A percentile compares a stretch with the other conserved stretches of the same genome.
Conservation (phyloP, 179 eudicot genomes). For the Spinacia oleracea region DNA sequence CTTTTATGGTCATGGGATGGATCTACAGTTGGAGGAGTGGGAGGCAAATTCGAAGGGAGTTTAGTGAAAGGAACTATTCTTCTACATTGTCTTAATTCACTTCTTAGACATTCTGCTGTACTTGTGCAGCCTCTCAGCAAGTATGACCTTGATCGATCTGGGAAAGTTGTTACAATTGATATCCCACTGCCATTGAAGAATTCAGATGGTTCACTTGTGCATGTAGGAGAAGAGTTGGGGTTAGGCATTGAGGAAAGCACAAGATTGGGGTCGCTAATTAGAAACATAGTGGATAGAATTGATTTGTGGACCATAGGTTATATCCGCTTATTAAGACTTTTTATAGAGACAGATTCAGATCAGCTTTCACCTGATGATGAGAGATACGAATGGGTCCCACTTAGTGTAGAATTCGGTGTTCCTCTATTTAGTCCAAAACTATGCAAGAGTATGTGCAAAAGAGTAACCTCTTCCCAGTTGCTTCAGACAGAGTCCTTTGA, state of each 20-base stretch:
- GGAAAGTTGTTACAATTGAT: slow-evolving; percentile 66
- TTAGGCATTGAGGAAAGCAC: slow-evolving; percentile 50
- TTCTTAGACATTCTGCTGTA: slow-evolving; percentile 83
- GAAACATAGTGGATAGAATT: slow-evolving; percentile 57
- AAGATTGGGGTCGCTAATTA: slow-evolving; percentile 56
- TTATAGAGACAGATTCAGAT: slow-evolving; percentile 57
- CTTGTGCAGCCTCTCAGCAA: slow-evolving; percentile 89
- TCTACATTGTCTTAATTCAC: slow-evolving; percentile 90
- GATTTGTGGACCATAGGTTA: slow-evolving; percentile 88
- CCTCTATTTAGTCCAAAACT: slow-evolving; percentile 90
- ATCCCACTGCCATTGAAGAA: slow-evolving; percentile 91
- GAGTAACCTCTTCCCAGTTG: slow-evolving; percentile 75
- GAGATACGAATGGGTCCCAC: slow-evolving; percentile 89
- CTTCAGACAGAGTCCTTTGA: slow-evolving; percentile 67
- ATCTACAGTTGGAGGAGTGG: slow-evolving; percentile 86
- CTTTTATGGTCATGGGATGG: slow-evolving; percentile 99
- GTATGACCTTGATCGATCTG: slow-evolving; percentile 70
- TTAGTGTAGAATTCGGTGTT: slow-evolving; percentile 87
- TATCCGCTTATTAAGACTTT: slow-evolving; percentile 75
- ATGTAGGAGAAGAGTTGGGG: slow-evolving; percentile 72
- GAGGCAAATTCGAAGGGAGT: slow-evolving; percentile 88
- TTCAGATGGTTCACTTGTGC: slow-evolving; percentile 78
- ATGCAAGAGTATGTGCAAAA: slow-evolving; percentile 75
- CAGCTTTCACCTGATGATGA: slow-evolving; percentile 47
- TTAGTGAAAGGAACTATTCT: slow-evolving; percentile 82